These are phyloP conservation scores for Priceomyces haplophilus DNA, from an alignment of 805 yeast species.

Conservation along the genomic window DNA sequence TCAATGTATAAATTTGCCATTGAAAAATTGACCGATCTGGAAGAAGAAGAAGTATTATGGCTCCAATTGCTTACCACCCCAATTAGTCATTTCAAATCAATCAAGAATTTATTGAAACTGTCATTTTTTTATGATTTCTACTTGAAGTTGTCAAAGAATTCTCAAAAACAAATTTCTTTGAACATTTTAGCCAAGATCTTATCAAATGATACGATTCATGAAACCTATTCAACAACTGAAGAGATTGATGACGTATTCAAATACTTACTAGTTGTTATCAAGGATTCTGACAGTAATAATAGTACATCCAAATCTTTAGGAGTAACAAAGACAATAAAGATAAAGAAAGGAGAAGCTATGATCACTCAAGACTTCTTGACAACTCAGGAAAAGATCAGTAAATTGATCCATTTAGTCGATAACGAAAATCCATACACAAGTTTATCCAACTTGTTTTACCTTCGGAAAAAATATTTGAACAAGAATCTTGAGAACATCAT, in stretches of 20 bases:
- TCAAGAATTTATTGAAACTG: constrained; percentile 42
- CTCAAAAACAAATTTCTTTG: constrained; percentile 57
- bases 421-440: constrained; percentile 30
- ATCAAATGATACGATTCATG: constrained; percentile 24
- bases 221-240: constrained; percentile 30
- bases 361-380: constrained; percentile 37
- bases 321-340: constrained; percentile 28
- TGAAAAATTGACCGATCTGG: constrained; percentile 29
- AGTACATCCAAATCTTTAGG: constrained; percentile 42
- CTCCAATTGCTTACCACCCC: constrained; percentile 48
- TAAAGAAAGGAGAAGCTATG: constrained; percentile 26
- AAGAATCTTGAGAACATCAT: constrained; percentile 55
- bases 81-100: constrained; percentile 39
- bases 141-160: constrained; percentile 44
- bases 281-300: constrained; percentile 25
- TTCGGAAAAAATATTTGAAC: constrained; percentile 44
- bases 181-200: constrained; percentile 58
- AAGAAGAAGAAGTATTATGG: constrained; percentile 37
- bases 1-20: constrained; percentile 56
- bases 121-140: constrained; percentile 52
- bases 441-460: constrained; percentile 31
- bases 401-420: constrained; percentile 62
- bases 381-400: constrained; percentile 63
- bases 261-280: constrained; percentile 54
- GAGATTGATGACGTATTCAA: constrained; percentile 61